Evolutionary conservation across 805 yeast species (phyloP), one percentile per base, ranked within the genome.

Genomic region (Metschnikowia peoriensis): DNA sequence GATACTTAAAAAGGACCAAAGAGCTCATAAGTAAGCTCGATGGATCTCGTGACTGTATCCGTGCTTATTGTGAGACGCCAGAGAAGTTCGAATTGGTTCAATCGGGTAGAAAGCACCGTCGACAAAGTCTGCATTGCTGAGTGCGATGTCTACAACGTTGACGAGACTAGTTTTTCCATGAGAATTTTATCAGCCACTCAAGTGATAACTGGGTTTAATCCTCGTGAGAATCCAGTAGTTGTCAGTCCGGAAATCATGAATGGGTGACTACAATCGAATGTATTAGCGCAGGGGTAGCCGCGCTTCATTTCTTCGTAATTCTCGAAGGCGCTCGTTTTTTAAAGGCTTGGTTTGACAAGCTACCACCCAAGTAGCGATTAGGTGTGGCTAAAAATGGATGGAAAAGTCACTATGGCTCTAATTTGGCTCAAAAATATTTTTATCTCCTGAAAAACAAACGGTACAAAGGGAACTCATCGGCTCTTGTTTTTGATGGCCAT

Each of bases 61-160:
- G 28, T 14, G 10, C 28, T 22, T 32, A 44, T 16, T 44, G 38
- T 34, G 39, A 44, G 29, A 44, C 46, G 14, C 46, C 39, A 29
- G 46, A 44, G n/a, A 44, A 11, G 27, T 32, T 44, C 34, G 46
- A 39, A 34, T n/a, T 44, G 39, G 39, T n/a, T 44, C 15, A 22
- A 34, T 32, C 46, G 46, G 28, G 46, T 44, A 10, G 27, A 14
- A 34, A 44, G 32, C 11, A 34, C 38, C 38, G 32, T 44, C 46
- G 22, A 6, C 12, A 28, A 32, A 34, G 29, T 44, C 28, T 38
- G 46, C 8, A 44, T 44, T 39, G 22, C 17, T 28, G 28, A 29
- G 27, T 28, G 32, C 12, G 46, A 44, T 34, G 46, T 44, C 15
- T 32, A 32, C 39, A 44, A 44, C 46, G 38, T 44, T 44, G 46